These are phyloP conservation scores for Bretschneidera sinensis DNA, from an alignment of 345 rosid genomes.

Conservation along the genomic window DNA sequence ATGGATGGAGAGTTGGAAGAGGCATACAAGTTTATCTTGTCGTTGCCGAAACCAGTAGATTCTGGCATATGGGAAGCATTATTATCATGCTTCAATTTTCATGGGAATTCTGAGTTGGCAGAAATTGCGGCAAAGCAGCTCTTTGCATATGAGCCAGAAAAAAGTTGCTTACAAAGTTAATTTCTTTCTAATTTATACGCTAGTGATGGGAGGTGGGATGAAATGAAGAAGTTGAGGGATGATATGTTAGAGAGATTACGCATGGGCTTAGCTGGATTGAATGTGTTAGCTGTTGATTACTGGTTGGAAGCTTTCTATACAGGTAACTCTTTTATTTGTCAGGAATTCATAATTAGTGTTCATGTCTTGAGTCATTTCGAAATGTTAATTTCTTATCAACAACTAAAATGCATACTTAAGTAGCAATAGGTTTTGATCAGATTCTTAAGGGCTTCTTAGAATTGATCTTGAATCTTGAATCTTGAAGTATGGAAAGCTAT, in stretches of 20 bases:
- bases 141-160: conserved; percentile 41
- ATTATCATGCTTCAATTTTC: conserved; percentile 67
- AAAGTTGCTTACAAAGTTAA: conserved; percentile 60
- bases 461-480: too few relatives aligned
- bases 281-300: neutral
- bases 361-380: too few relatives aligned
- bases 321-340: neutral
- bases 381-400: too few relatives aligned
- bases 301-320: neutral
- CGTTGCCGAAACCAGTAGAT: conserved; percentile 61
- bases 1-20: conserved; percentile 62
- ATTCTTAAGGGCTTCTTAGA: too few relatives aligned
- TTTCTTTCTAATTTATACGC: conserved; percentile 80
- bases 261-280: conserved; percentile 64
- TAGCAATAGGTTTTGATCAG: too few relatives aligned
- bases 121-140: conserved; percentile 57
- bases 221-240: conserved; percentile 53
- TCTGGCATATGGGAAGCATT: conserved; percentile 78
- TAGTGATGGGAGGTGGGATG: conserved; percentile 68
- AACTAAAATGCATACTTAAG: too few relatives aligned
- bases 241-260: conserved; percentile 21
- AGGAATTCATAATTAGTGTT: too few relatives aligned
- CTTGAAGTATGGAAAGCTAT: too few relatives aligned
- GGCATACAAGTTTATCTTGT: conserved; percentile 53
- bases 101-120: conserved; percentile 56